phyloP scores from a whole-genome alignment of 345 rosid species.

The Kandelia obovata region DNA sequence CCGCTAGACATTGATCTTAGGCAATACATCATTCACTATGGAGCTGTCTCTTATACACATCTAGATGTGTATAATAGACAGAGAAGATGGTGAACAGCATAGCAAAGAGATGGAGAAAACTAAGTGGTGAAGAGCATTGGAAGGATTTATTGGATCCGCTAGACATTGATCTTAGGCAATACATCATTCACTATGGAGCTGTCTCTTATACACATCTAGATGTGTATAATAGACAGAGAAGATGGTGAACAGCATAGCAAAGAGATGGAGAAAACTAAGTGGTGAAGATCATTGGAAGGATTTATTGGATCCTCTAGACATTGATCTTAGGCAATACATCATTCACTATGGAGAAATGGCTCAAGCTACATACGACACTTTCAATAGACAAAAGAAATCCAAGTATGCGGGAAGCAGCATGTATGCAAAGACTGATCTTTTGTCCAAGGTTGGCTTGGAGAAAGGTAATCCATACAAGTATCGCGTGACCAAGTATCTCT shows the following conservation, averaged over 20 bases:
- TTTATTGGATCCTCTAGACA: constrained; percentile 62
- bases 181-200: too few relatives aligned
- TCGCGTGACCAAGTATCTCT: constrained; percentile 60
- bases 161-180: too few relatives aligned
- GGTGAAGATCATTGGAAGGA: constrained; percentile 63
- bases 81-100: too few relatives aligned
- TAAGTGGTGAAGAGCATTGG: too few relatives aligned
- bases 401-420: constrained; percentile 60
- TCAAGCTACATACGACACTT: constrained; percentile 68
- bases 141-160: too few relatives aligned
- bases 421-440: constrained; percentile 50
- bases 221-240: too few relatives aligned
- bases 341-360: constrained; percentile 88
- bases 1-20: constrained; percentile 80
- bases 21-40: constrained; percentile 60
- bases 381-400: constrained; percentile 51
- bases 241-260: constrained; percentile 27
- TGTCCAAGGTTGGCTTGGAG: constrained; percentile 50
- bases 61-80: too few relatives aligned
- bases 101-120: too few relatives aligned
- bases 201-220: too few relatives aligned
- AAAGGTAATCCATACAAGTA: constrained; percentile 59
- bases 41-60: too few relatives aligned
- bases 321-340: constrained; percentile 60
- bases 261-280: constrained; percentile 62